Base-by-base conservation (phyloP, 23 red algal genomes). In the Chondrus crispus region DNA sequence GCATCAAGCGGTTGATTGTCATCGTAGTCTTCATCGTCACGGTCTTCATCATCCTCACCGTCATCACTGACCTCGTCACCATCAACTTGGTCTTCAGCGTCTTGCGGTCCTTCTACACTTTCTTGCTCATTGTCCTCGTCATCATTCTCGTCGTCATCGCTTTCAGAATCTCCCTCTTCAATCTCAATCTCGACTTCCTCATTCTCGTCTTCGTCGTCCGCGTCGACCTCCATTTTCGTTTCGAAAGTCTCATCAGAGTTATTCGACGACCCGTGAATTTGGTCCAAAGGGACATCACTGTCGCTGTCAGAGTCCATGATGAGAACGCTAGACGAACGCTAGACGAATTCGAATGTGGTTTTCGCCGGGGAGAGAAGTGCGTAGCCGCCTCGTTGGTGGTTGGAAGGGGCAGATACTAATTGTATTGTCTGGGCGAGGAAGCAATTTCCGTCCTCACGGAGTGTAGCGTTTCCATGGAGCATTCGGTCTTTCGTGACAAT, bases 21-120 rank as follows among this genome's bases (percentile, higher is more conserved):
- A 63, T 85, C 80, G 54, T 53, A 37, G 26, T 87, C 80, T 4
- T 84, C 78, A 30, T 71, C 89, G 51, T 93, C 89, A 14, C 66
- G 38, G 26, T 72, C 71, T 18, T 82, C 75, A 46, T 92, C 45
- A 41, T 46, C n/a, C 6, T 37, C 46, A 10, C 37, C 63, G 35
- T 74, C 46, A 39, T 74, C 44, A 3, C 49, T 16, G 33, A 18
- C 45, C 1, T 70, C 10, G 30, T 60, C 63, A 29, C 26, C 35
- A 52, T 76, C 36, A 76, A 45, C 81, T 5, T 69, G 33, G n/a
- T 68, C 81, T 3, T 69, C 81, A 6, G 2, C 53, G 40, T 68
- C 52, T 5, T 64, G 55, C 39, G 16, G n/a, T 26, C 22, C 48
- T 49, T 71, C 38, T 36, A 39, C 66, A 26, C 18, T 47, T 4